Conservation (phyloP, 345 rosid species). For the Aquilaria malaccensis region DNA sequence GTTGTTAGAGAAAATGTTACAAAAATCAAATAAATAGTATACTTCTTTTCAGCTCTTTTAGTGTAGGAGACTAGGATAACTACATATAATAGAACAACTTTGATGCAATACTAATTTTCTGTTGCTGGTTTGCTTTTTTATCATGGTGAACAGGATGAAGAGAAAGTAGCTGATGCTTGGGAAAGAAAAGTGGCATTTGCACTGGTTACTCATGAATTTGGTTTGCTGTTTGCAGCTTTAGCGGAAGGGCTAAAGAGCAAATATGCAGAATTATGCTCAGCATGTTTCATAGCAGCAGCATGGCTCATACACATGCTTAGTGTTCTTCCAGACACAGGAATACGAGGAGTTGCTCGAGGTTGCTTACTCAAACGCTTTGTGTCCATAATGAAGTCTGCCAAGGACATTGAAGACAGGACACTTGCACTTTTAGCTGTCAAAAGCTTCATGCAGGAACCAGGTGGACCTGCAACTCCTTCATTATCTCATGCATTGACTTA, state of each 20-base stretch:
- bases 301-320: constrained; percentile 57
- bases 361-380: constrained; percentile 56
- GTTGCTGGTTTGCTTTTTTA: background rate
- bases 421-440: constrained; percentile 59
- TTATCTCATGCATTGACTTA: background rate
- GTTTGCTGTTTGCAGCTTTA: constrained; percentile 58
- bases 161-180: constrained; percentile 59
- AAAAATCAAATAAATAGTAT: no score
- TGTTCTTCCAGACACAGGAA: constrained; percentile 57
- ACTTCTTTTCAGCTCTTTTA: no score
- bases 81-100: background rate
- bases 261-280: constrained; percentile 30
- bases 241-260: constrained; percentile 56
- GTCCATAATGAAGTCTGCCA: constrained; percentile 39
- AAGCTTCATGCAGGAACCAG: constrained; percentile 49
- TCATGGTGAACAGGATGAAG: constrained; percentile 35
- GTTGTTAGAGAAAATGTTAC: constrained; percentile 9
- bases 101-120: no score
- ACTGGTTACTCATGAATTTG: constrained; percentile 57
- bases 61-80: no score
- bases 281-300: constrained; percentile 46
- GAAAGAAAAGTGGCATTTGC: constrained; percentile 53
- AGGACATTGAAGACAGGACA: constrained; percentile 43
- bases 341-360: constrained; percentile 51
- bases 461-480: constrained; percentile 21